A percentile compares a stretch with the other conserved stretches of the same genome.
These are phyloP conservation scores for Colletotrichum salicis DNA, from an alignment of 2,329 filamentous ascomycete genomes.

Conservation along the genomic window DNA sequence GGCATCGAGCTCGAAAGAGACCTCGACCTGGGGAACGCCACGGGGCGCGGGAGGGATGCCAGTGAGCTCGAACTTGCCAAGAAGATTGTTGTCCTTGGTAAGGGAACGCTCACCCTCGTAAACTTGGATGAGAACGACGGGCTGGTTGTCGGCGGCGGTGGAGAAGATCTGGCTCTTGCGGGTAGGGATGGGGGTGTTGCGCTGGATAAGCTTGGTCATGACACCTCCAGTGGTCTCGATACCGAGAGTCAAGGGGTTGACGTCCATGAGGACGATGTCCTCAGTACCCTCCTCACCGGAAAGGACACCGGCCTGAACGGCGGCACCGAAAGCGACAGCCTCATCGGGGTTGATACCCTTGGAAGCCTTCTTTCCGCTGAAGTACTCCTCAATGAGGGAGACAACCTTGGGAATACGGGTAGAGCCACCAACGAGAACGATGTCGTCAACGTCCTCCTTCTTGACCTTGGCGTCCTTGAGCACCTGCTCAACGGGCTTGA, in stretches of 20 bases:
- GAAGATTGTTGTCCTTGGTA: slow-evolving; percentile 96
- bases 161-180: slow-evolving; percentile 99
- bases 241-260: slow-evolving; percentile 95
- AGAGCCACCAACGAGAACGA: slow-evolving; percentile 97
- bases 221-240: slow-evolving; percentile 98
- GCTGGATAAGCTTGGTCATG: slow-evolving; percentile 96
- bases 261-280: slow-evolving; percentile 93
- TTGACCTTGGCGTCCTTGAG: slow-evolving; percentile 98
- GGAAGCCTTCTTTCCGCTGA: slow-evolving; percentile 93
- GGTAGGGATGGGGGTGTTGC: slow-evolving; percentile 94
- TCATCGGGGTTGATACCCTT: slow-evolving; percentile 99
- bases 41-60: slow-evolving; percentile 94
- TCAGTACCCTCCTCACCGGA: slow-evolving; percentile 85
- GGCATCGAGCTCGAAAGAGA: slow-evolving; percentile 96
- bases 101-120: slow-evolving; percentile 93
- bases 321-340: slow-evolving; percentile 97
- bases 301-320: slow-evolving; percentile 95
- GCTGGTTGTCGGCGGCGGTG: slow-evolving; percentile 96
- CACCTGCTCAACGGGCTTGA: slow-evolving; percentile 98
- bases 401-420: slow-evolving; percentile 99
- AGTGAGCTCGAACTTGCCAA: slow-evolving; percentile 98
- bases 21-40: slow-evolving; percentile 97
- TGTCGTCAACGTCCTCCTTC: slow-evolving; percentile 95
- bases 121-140: slow-evolving; percentile 93
- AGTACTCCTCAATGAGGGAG: slow-evolving; percentile 89